Conservation (phyloP, 1,139 yeast genomes). For the Hansenula sp. region DNA sequence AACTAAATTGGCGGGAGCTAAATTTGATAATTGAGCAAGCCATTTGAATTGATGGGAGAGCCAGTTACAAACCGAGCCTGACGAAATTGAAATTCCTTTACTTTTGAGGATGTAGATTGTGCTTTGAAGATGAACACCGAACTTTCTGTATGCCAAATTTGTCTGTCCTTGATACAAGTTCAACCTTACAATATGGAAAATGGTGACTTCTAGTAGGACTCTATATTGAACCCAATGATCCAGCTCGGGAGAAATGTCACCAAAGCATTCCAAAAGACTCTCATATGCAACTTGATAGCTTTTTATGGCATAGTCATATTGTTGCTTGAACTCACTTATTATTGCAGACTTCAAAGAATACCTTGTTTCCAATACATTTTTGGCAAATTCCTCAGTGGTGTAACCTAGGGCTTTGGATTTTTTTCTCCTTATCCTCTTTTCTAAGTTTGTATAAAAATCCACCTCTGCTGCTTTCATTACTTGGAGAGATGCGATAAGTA, state of each 20-base stretch:
- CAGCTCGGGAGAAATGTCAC: slow-evolving; percentile 20
- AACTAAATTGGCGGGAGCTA: slow-evolving; percentile 31
- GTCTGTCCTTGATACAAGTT: slow-evolving; percentile 61
- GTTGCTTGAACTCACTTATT: slow-evolving; percentile 42
- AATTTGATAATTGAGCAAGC: slow-evolving; percentile 52
- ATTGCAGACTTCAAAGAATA: slow-evolving; percentile 46
- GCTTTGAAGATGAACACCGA: slow-evolving; percentile 56
- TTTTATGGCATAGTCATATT: slow-evolving; percentile 41
- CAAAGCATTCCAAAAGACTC: slow-evolving; percentile 36
- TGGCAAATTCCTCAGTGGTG: slow-evolving; percentile 20
- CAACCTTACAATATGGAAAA: slow-evolving; percentile 60
- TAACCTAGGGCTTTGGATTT: slow-evolving; percentile 20
- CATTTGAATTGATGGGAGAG: slow-evolving; percentile 40
- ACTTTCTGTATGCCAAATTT: slow-evolving; percentile 57
- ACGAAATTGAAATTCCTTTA: slow-evolving; percentile 21
- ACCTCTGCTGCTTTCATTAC: slow-evolving; percentile 33
- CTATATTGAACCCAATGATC: slow-evolving; percentile 42
- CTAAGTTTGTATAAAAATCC: slow-evolving; percentile 38
- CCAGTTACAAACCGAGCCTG: slow-evolving; percentile 37
- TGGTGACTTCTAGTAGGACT: slow-evolving; percentile 51
- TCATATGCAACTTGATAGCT: slow-evolving; percentile 48
- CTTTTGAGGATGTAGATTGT: slow-evolving; percentile 29
- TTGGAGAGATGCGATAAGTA: slow-evolving; percentile 35
- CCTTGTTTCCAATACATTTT: slow-evolving; percentile 43
- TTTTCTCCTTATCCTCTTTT: slow-evolving; percentile 33